Evolutionary conservation across 495 filamentous ascomycete genomes (phyloP).

Genomic region (Cudoniella acicularis): DNA sequence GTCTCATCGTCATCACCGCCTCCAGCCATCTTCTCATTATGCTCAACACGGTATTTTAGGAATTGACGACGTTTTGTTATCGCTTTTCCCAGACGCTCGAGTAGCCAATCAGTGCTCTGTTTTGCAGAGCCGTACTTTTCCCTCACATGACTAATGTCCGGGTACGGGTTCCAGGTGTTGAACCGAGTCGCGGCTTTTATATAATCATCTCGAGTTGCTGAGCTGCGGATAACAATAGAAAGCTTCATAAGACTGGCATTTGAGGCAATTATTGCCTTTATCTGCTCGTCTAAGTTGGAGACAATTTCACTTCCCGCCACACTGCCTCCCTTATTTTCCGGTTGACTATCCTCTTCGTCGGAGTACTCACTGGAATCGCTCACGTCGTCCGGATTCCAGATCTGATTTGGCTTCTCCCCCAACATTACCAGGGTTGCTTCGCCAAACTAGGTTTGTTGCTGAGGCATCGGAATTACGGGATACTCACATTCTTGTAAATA

Average conservation of each 20-base stretch:
- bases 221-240: conserved; percentile 32
- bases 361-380: conserved; percentile 4
- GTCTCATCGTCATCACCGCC: conserved; percentile 19
- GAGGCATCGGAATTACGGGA: not conserved
- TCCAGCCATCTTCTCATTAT: conserved; percentile 33
- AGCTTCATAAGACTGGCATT: conserved; percentile 32
- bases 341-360: not conserved
- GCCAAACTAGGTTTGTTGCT: not conserved
- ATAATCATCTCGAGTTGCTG: conserved; percentile 33
- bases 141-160: conserved; percentile 26
- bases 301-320: not conserved
- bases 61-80: conserved; percentile 39
- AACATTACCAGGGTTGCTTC: conserved; percentile 7
- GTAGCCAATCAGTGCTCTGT: conserved; percentile 16
- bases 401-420: conserved; percentile 10
- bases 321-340: not conserved
- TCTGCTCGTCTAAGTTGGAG: conserved; percentile 14
- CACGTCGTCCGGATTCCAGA: conserved; percentile 3
- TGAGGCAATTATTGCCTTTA: conserved; percentile 19
- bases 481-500: conserved; percentile 6
- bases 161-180: conserved; percentile 23
- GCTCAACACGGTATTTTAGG: conserved; percentile 38
- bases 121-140: conserved; percentile 14
- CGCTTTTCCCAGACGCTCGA: conserved; percentile 36
- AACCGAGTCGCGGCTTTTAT: conserved; percentile 21